These are phyloP conservation scores for Lipomyces sp. DNA, from an alignment of 805 yeast species.

Conservation along the genomic window DNA sequence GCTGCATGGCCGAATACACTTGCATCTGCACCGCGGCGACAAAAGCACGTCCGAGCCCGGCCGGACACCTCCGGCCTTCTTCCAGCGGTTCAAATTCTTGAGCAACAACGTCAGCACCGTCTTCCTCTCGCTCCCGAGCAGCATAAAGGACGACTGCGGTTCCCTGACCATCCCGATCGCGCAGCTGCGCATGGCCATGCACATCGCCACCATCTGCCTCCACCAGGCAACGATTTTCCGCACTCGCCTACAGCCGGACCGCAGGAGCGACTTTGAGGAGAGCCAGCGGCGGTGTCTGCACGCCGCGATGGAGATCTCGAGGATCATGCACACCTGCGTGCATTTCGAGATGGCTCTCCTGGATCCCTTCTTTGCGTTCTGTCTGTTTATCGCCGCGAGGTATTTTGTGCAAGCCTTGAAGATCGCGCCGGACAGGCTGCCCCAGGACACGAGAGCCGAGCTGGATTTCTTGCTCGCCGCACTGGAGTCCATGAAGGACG, in stretches of 20 bases:
- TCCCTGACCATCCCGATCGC: conserved; percentile 5
- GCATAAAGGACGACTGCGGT: conserved; percentile 5
- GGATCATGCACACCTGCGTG: conserved; percentile 10
- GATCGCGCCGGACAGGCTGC: background rate
- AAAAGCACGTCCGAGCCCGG: conserved; percentile 1
- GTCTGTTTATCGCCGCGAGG: conserved; percentile 22
- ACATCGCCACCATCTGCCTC: conserved; percentile 18
- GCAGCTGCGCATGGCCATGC: conserved; percentile 16
- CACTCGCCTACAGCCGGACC: background rate
- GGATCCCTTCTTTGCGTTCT: conserved; percentile 13
- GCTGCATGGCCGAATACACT: conserved; percentile 15
- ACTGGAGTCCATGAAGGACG: conserved; percentile 16
- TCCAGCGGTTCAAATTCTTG: conserved; percentile 9
- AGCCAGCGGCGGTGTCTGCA: conserved; percentile 12
- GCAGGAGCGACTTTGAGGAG: conserved; percentile 1
- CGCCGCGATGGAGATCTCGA: conserved; percentile 19
- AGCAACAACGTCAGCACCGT: conserved; percentile 9
- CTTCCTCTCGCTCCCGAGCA: conserved; percentile 11
- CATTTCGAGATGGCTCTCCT: conserved; percentile 6
- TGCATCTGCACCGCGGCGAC: conserved; percentile 22
- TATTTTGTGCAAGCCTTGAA: conserved; percentile 21
- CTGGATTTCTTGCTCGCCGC: conserved; percentile 21
- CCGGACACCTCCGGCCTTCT: conserved; percentile 6
- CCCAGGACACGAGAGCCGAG: conserved; percentile 2
- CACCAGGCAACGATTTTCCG: conserved; percentile 20